Evolutionary conservation across 1,284 basidiomycete genomes (phyloP), one percentile per base, ranked within the genome.

Genomic region (Pseudozyma tsukubaensis): DNA sequence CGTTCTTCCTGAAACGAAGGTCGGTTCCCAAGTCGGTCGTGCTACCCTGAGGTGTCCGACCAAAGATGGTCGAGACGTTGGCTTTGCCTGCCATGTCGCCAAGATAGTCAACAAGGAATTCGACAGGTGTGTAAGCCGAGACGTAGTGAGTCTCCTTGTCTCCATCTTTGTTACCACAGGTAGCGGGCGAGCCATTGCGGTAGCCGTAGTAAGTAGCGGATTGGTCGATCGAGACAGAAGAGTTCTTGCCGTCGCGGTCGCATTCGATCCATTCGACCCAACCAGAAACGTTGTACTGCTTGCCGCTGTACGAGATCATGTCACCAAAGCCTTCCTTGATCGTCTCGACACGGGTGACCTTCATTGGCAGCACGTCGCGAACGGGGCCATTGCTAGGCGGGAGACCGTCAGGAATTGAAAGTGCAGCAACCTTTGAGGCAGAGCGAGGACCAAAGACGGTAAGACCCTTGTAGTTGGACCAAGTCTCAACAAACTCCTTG

Each of bases 231-330:
- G 60, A 35, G n/a, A 72, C 56, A 13, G 55, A 63, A 13, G 72
- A 50, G 35, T 65, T 61, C 37, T 63, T 55, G 39, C 57, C 65
- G 35, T 74, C 72, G 24, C 75, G 59, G 8, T 59, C 48, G 58
- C 76, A 77, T 39, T 76, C 64, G 57, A 77, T 64, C 76, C 76
- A 77, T 34, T 77, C 76, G 35, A 64, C 58, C 76, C 76, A 77
- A 21, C 64, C 61, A 9, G 56, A 60, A 12, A 76, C 66, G 57
- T 63, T 59, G 64, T 76, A 76, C 52, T 62, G 45, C 42, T 59
- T 10, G 19, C 62, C 73, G 9, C 29, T n/a, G 50, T 72, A 72
- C 19, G 70, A 52, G 45, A 72, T 67, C 59, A 56, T 59, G 43
- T 72, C 70, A 10, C 70, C 64, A 48, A 72, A 67, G 10, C 68